These are phyloP conservation scores for Starmerella lactis-condensi DNA, from an alignment of 805 yeast genomes.

Conservation along the genomic window DNA sequence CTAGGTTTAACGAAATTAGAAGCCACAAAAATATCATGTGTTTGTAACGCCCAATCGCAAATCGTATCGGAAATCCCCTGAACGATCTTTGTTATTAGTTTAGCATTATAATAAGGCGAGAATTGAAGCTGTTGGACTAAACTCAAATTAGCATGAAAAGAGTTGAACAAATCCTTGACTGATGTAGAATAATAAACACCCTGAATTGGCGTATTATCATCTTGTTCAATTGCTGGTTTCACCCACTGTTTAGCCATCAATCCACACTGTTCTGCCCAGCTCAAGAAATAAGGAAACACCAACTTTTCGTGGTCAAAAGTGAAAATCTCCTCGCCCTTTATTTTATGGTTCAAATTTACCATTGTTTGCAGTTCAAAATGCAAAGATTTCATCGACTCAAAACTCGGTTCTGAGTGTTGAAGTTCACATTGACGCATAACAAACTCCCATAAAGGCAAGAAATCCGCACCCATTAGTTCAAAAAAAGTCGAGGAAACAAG, in stretches of 20 bases:
- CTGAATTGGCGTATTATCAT: constrained; percentile 37
- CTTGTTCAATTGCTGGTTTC: constrained; percentile 37
- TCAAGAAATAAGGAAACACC: constrained; percentile 31
- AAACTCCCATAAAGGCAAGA: constrained; percentile 21
- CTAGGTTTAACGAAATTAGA: no score
- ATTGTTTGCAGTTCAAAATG: constrained; percentile 37
- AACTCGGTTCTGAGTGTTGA: constrained; percentile 20
- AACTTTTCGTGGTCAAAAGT: constrained; percentile 38
- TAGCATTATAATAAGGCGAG: constrained; percentile 47
- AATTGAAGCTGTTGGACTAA: constrained; percentile 47
- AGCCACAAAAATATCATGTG: constrained; percentile 10
- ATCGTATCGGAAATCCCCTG: constrained; percentile 46
- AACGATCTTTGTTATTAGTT: constrained; percentile 40
- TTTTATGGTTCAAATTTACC: constrained; percentile 34
- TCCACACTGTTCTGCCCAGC: constrained; percentile 29
- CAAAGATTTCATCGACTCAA: constrained; percentile 39
- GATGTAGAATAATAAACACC: constrained; percentile 35
- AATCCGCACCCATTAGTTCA: constrained; percentile 21
- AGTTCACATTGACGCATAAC: constrained; percentile 16
- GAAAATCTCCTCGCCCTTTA: constrained; percentile 26
- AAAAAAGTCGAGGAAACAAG: constrained; percentile 21
- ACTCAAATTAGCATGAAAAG: constrained; percentile 38
- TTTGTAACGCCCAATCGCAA: constrained; percentile 30
- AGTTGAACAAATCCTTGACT: constrained; percentile 45
- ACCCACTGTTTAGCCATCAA: constrained; percentile 32